phyloP scores from a whole-genome alignment of 2,329 filamentous ascomycete species.

The Fusarium sp. region DNA sequence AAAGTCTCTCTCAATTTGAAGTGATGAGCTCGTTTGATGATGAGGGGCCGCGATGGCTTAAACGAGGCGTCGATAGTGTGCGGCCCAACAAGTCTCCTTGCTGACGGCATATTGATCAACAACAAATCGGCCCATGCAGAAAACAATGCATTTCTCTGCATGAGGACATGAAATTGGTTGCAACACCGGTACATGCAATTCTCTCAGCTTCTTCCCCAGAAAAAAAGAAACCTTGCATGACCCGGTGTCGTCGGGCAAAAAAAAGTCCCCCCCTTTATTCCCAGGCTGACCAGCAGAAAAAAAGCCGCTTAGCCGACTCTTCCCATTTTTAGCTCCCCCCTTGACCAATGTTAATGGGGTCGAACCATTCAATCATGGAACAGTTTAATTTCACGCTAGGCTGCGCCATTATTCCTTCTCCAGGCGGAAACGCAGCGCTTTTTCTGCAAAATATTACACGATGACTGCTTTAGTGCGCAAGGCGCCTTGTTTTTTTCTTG shows the following conservation, averaged over 20 bases:
- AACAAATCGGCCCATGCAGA: not conserved
- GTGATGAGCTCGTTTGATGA: not conserved
- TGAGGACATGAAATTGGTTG: not conserved
- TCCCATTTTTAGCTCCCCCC: not conserved
- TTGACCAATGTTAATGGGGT: not conserved
- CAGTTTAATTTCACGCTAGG: constrained; percentile 4
- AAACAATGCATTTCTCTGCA: not conserved
- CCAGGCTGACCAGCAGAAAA: not conserved
- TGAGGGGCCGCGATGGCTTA: not conserved
- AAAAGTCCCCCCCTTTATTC: not conserved
- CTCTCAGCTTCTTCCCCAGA: constrained; percentile 13
- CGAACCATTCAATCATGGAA: not conserved
- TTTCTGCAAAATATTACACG: not conserved
- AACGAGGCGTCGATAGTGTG: not conserved
- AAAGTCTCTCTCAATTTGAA: not conserved
- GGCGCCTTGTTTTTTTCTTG: constrained; percentile 7
- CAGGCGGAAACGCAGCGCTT: not conserved
- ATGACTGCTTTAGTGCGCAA: not conserved
- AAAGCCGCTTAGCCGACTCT: constrained; percentile 15
- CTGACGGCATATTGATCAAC: not conserved
- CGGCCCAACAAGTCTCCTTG: not conserved
- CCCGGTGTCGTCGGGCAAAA: not conserved
- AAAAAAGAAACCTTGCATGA: not conserved
- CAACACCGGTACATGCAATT: not conserved
- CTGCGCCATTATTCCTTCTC: constrained; percentile 2